These are phyloP conservation scores for Hypoxylon cercidicola DNA, from an alignment of 495 filamentous ascomycete genomes.

Conservation along the genomic window DNA sequence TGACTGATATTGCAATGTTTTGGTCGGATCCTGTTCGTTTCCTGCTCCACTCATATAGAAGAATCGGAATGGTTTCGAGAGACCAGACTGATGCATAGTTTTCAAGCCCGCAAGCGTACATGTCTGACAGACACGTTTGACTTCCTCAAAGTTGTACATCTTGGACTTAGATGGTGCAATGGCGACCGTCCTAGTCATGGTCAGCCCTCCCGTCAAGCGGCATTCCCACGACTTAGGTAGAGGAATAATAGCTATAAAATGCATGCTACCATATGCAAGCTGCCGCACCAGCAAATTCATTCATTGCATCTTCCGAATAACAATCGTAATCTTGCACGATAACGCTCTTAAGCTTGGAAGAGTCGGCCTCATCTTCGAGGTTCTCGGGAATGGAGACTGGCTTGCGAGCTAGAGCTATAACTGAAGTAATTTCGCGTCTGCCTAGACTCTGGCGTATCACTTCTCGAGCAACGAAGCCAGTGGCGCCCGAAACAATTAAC, in stretches of 20 bases:
- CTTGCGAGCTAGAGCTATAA: constrained; percentile 55
- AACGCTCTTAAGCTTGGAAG: constrained; percentile 54
- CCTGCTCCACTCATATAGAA: constrained; percentile 59
- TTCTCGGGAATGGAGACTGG: constrained; percentile 44
- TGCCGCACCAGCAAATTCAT: constrained; percentile 56
- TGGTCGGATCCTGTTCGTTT: constrained; percentile 51
- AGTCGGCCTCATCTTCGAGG: constrained; percentile 26
- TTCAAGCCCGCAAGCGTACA: constrained; percentile 53
- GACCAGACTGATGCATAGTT: constrained; percentile 47
- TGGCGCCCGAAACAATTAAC: constrained; percentile 60
- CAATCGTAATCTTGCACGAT: constrained; percentile 53
- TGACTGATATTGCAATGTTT: constrained; percentile 46
- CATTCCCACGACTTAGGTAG: constrained; percentile 1
- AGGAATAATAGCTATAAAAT: neutral
- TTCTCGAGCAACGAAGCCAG: constrained; percentile 59
- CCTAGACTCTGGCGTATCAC: constrained; percentile 56
- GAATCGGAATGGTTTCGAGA: constrained; percentile 55
- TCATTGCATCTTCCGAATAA: constrained; percentile 52
- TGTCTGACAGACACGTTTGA: constrained; percentile 56
- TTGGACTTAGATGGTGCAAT: constrained; percentile 53
- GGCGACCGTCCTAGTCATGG: constrained; percentile 52
- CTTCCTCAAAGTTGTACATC: constrained; percentile 51
- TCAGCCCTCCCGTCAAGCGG: constrained; percentile 20
- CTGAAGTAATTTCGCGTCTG: constrained; percentile 50
- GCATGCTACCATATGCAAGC: constrained; percentile 62